These are phyloP conservation scores for Niebla homalea DNA, from an alignment of 495 filamentous ascomycete species.

Conservation along the genomic window DNA sequence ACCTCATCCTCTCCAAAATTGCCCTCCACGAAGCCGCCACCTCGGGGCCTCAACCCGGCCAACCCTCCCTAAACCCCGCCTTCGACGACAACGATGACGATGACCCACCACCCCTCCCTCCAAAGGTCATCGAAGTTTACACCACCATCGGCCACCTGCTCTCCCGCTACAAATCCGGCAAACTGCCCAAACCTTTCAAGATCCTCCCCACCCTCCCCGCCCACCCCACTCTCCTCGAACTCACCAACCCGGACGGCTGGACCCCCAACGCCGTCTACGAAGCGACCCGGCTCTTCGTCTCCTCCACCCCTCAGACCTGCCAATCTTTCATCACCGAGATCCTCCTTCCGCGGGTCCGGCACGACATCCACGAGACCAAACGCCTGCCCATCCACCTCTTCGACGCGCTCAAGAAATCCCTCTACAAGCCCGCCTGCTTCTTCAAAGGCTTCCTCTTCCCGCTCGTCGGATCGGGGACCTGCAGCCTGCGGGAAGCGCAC, in stretches of 20 bases:
- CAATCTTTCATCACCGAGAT: conserved; percentile 72
- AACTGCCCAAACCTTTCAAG: conserved; percentile 94
- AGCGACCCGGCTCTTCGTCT: conserved; percentile 79
- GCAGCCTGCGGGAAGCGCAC: conserved; percentile 80
- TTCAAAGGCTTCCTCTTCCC: conserved; percentile 96
- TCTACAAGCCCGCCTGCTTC: conserved; percentile 93
- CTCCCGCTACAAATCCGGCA: conserved; percentile 86
- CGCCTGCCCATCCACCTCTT: conserved; percentile 94
- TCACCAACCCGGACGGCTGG: conserved; percentile 75
- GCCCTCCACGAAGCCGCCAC: conserved; percentile 73
- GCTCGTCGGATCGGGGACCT: conserved; percentile 59
- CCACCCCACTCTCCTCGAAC: conserved; percentile 74
- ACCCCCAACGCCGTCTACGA: conserved; percentile 77
- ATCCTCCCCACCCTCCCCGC: conserved; percentile 82
- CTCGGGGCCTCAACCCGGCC: conserved; percentile 15
- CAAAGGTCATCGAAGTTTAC: conserved; percentile 88
- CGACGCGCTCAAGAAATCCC: conserved; percentile 75
- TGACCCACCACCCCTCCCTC: conserved; percentile 73
- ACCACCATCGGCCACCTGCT: conserved; percentile 81
- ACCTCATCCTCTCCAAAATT: conserved; percentile 87
- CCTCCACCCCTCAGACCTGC: conserved; percentile 57
- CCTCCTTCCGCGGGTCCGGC: conserved; percentile 73
- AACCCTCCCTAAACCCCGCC: conserved; percentile 29
- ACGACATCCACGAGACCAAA: conserved; percentile 75
- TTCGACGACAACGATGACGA: conserved; percentile 35